Evolutionary conservation across 345 rosid genomes (phyloP), one percentile per base, ranked within the genome.

Genomic region (Populus ilicifolia): DNA sequence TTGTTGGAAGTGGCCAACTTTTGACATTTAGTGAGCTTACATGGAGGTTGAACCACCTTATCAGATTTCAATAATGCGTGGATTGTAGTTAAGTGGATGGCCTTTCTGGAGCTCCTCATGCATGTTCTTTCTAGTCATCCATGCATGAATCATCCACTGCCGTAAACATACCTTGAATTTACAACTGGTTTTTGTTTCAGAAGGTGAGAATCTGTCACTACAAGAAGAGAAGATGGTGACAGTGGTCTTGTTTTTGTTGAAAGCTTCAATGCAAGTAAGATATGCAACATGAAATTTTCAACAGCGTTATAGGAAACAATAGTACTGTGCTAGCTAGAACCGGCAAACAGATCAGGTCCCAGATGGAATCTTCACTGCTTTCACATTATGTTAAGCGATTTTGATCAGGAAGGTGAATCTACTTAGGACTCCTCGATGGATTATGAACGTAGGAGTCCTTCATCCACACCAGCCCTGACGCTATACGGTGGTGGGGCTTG

Each of bases 261-360:
- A 48, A 80, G 75, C 41, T 83, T 78, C 81, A 85, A 72, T 39
- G 79, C 0, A 78, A 78, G 81, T 23, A 67, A 25, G 23, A 54
- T 1, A 13, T 29, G 1, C 44, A 75, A n/a, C 12, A 9, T 65
- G 25, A 13, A 44, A 61, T 44, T 29, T 41, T 52, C 59, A 76
- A 71, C 61, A 69, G 77, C 72, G 80, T 59, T 65, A 2, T 35
- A 72, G 75, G 84, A 69, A 73, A 86, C 64, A 78, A 83, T 27
- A 44, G 70, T 9, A 10, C 14, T 9, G 63, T 10, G 1, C 29
- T 23, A n/a, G 5, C 63, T 10, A 59, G 29, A n/a, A n/a, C 11
- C 27, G 10, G 63, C 23, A 54, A 54, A 20, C 2, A 20, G 61
- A 54, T 20, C 14, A 3, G n/a, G 27, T 3, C 29, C 63, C 16